Evolutionary conservation across 179 eudicot species (phyloP).

Genomic region (Silene vulgaris): DNA sequence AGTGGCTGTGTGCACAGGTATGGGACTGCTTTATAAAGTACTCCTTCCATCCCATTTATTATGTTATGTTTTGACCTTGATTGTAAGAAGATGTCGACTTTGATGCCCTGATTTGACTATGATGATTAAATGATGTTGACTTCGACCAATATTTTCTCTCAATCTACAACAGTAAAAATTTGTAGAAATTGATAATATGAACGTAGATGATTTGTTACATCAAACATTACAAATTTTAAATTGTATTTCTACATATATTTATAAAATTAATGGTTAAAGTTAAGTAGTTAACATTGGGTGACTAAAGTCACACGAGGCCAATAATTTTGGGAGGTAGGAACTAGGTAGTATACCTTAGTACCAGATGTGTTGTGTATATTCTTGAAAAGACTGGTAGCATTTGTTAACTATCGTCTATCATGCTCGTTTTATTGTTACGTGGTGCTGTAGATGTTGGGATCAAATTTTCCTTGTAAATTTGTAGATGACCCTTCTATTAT

Average conservation of each 20-base stretch:
- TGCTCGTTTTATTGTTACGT: neutral
- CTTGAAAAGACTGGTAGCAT: constrained; percentile 3
- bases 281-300: too few relatives aligned
- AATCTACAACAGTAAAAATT: too few relatives aligned
- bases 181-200: too few relatives aligned
- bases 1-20: constrained; percentile 92
- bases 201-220: too few relatives aligned
- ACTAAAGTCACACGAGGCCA: too few relatives aligned
- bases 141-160: neutral
- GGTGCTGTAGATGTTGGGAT: neutral
- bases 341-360: neutral
- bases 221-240: too few relatives aligned
- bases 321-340: too few relatives aligned
- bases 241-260: too few relatives aligned
- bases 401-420: neutral
- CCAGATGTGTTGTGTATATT: constrained; percentile 6
- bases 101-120: too few relatives aligned
- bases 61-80: neutral
- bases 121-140: too few relatives aligned
- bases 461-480: constrained; percentile 3
- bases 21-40: constrained; percentile 8
- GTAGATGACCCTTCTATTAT: neutral
- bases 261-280: too few relatives aligned
- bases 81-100: neutral
- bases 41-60: neutral